phyloP scores from a whole-genome alignment of 495 filamentous ascomycete genomes.

The Sporormia fimetaria region DNA sequence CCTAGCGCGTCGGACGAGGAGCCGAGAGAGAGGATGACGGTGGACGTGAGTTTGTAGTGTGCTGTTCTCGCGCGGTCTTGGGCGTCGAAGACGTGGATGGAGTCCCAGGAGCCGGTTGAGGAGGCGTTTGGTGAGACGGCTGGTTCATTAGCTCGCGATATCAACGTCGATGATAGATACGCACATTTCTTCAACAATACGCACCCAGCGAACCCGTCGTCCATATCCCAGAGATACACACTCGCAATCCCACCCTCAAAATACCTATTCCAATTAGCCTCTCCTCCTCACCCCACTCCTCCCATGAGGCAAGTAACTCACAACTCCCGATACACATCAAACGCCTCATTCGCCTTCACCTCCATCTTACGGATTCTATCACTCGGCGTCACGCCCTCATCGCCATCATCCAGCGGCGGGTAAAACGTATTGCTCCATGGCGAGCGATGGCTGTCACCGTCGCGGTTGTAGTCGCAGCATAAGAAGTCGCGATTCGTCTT shows the following conservation, averaged over 20 bases:
- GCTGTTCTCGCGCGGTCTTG: slow-evolving; percentile 79
- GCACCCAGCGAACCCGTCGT: slow-evolving; percentile 95
- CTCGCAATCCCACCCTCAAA: slow-evolving; percentile 93
- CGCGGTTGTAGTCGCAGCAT: slow-evolving; percentile 98
- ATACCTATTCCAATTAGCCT: slow-evolving; percentile 42
- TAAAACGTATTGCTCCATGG: slow-evolving; percentile 99
- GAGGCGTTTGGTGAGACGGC: slow-evolving; percentile 55
- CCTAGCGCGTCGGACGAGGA: slow-evolving; percentile 62
- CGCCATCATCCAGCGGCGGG: slow-evolving; percentile 49
- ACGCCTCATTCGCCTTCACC: slow-evolving; percentile 83
- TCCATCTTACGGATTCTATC: slow-evolving; percentile 75
- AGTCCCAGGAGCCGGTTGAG: slow-evolving; percentile 85
- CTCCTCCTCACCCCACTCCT: not conserved
- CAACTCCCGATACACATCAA: slow-evolving; percentile 93
- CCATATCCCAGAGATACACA: slow-evolving; percentile 97
- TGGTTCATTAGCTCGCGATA: too few relatives aligned
- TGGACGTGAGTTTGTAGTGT: slow-evolving; percentile 96
- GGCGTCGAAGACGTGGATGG: slow-evolving; percentile 96
- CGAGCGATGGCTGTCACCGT: slow-evolving; percentile 91
- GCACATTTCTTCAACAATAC: slow-evolving; percentile 88
- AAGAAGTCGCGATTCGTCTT: slow-evolving; percentile 91
- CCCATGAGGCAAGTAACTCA: slow-evolving; percentile 35
- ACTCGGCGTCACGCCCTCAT: slow-evolving; percentile 34
- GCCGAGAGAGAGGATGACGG: slow-evolving; percentile 82
- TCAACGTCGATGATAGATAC: slow-evolving; percentile 21